Base-by-base conservation (phyloP, 2,329 filamentous ascomycete species). In the Colletotrichum sp. region DNA sequence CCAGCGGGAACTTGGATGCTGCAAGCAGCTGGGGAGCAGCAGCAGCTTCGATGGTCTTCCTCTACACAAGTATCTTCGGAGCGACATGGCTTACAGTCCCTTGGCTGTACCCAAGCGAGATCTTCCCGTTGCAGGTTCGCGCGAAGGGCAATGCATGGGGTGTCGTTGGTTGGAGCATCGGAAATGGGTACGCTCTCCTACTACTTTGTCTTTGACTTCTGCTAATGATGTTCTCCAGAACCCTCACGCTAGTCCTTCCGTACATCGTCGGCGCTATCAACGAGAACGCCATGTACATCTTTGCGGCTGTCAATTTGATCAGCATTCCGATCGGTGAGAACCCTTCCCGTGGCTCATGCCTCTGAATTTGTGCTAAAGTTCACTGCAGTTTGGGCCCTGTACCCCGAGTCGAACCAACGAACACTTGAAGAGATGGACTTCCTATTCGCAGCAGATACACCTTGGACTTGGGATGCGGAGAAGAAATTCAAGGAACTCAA, bases 271-370 rank as follows among this genome's bases (percentile, higher is more conserved):
- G 61, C 3, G 22, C 61, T 0, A 63, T 63, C n/a, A 64, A 64
- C n/a, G 30, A 64, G 2, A 64, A 64, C 4, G 34, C 34, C 12
- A 64, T 64, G 29, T 64, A 64, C 32, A 64, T 64, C 2, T 64
- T 39, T 25, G 61, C 27, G 13, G 22, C 61, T 36, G 61, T 36
- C 22, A 64, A 36, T 2, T 32, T 64, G 13, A n/a, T 64, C n/a
- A 64, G 61, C 8, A 39, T 64, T n/a, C 61, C 61, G 6, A 39
- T 64, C 9, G 30, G 61, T 64, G 16, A 64, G 61, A 22, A 1
- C 9, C 9, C 44, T 49, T 6, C n/a, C 11, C 5, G 3, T 1
- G 0, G 13, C 11, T 49, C 0, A 13, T 49, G 11, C 0, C 3
- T 22, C 11, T 22, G 1, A 49, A 13, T 6, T 0, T 22, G 13